Percentiles rank a stretch among this genome's conserved stretches.
These are phyloP conservation scores for Phytophthora agathidicida DNA, from an alignment of 352 stramenopile genomes.

Conservation along the genomic window DNA sequence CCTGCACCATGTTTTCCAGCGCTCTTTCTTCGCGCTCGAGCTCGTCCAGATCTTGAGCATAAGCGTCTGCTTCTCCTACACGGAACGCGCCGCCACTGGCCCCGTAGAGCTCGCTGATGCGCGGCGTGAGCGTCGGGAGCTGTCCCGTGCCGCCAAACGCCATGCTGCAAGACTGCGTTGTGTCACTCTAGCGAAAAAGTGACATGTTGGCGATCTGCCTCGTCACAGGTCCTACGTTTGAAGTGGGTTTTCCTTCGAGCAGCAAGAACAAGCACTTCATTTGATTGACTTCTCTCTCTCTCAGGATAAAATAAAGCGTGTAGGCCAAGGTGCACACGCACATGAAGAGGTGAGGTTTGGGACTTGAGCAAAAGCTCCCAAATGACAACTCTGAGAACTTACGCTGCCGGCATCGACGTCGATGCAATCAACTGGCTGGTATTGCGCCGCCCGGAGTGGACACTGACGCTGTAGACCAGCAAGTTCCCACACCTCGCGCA, in stretches of 20 bases:
- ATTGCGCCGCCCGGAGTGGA: constrained; percentile 70
- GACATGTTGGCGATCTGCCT: too few relatives aligned
- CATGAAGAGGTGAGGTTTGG: not conserved
- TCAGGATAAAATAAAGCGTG: constrained; percentile 33
- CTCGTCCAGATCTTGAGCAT: constrained; percentile 52
- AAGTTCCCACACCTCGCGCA: constrained; percentile 66
- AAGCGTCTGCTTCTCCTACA: constrained; percentile 53
- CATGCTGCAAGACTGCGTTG: constrained; percentile 13
- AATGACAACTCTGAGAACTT: not conserved
- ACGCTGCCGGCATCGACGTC: constrained; percentile 16
- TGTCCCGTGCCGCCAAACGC: constrained; percentile 13
- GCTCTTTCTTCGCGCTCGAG: constrained; percentile 64
- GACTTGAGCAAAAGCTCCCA: not conserved
- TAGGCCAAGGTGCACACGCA: constrained; percentile 2
- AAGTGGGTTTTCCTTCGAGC: constrained; percentile 1
- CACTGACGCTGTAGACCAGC: constrained; percentile 74
- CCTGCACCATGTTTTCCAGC: constrained; percentile 54
- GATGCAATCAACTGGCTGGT: constrained; percentile 54
- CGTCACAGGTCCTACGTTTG: constrained; percentile 13
- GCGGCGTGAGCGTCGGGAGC: constrained; percentile 47
- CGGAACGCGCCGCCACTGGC: constrained; percentile 45
- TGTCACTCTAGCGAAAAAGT: too few relatives aligned
- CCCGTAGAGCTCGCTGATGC: constrained; percentile 68
- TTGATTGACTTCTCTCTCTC: constrained; percentile 10
- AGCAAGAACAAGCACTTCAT: constrained; percentile 16